These are phyloP conservation scores for Kickxella alabastrina DNA, from an alignment of 192 early-diverging fungal species.

Conservation along the genomic window DNA sequence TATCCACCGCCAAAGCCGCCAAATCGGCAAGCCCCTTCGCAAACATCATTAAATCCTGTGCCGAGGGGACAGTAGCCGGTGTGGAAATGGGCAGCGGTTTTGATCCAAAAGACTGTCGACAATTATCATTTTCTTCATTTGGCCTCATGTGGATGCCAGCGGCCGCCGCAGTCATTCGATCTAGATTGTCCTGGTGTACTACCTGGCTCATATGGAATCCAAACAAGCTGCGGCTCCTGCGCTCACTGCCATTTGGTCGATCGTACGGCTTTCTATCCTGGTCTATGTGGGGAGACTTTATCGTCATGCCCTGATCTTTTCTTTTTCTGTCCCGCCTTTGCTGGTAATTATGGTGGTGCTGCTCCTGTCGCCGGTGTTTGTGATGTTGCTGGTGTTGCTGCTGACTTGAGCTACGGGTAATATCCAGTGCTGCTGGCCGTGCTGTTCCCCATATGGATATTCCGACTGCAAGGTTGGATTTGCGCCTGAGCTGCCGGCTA, in stretches of 20 bases:
- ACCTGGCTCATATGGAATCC: constrained; percentile 24
- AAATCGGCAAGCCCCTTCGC: not conserved
- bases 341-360: not conserved
- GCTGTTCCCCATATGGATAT: constrained; percentile 9
- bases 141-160: not conserved
- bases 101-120: too few species aligned
- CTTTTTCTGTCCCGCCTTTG: not conserved
- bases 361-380: not conserved
- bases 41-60: not conserved
- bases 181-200: constrained; percentile 4
- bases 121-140: not conserved
- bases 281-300: too few species aligned
- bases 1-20: too few species aligned
- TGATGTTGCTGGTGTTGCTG: not conserved
- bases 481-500: too few species aligned
- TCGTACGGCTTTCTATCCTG: not conserved
- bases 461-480: not conserved
- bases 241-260: not conserved
- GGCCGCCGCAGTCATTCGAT: not conserved
- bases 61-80: too few species aligned
- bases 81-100: not conserved
- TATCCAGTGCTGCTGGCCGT: not conserved
- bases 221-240: constrained; percentile 25
- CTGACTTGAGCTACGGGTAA: not conserved
- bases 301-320: too few species aligned